Conservation (phyloP, 768 basidiomycete species). For the Daedalea quercina region DNA sequence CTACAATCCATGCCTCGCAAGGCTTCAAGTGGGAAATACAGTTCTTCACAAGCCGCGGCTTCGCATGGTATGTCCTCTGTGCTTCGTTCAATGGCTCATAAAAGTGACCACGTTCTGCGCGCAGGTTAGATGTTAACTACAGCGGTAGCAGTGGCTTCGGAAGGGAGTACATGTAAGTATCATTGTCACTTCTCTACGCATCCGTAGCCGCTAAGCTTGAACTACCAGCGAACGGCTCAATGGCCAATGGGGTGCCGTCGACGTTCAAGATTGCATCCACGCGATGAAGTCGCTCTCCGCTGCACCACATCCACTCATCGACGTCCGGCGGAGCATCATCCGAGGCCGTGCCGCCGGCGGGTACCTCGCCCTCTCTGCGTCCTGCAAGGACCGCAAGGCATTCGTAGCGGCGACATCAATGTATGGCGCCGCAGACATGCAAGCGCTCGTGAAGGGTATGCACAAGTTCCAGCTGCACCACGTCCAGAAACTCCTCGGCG, state of each 20-base stretch:
- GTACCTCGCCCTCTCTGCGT: conserved; percentile 50
- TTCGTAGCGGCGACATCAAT: conserved; percentile 58
- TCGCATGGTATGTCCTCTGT: conserved; percentile 46
- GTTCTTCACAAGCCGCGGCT: conserved; percentile 66
- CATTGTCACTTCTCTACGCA: too few species aligned
- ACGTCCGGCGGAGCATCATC: conserved; percentile 56
- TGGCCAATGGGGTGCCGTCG: conserved; percentile 67
- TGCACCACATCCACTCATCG: conserved; percentile 47
- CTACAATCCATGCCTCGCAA: conserved; percentile 43
- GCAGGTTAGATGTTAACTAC: conserved; percentile 69
- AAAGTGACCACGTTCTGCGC: not conserved
- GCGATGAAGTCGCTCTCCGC: conserved; percentile 43
- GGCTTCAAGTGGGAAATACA: conserved; percentile 46
- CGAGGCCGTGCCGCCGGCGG: conserved; percentile 74
- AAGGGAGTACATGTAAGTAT: conserved; percentile 48
- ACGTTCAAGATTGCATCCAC: conserved; percentile 57
- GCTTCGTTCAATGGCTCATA: not conserved
- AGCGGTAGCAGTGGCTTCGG: conserved; percentile 74
- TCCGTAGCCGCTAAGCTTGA: too few species aligned
- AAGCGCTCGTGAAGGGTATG: conserved; percentile 47
- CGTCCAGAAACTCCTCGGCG: conserved; percentile 56
- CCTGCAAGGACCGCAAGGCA: conserved; percentile 34
- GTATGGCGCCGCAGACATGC: conserved; percentile 65
- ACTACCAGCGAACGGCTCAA: conserved; percentile 46
- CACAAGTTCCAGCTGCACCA: conserved; percentile 69